Conservation (phyloP, 2,329 filamentous ascomycete species). For the Ophiostoma populinum region DNA sequence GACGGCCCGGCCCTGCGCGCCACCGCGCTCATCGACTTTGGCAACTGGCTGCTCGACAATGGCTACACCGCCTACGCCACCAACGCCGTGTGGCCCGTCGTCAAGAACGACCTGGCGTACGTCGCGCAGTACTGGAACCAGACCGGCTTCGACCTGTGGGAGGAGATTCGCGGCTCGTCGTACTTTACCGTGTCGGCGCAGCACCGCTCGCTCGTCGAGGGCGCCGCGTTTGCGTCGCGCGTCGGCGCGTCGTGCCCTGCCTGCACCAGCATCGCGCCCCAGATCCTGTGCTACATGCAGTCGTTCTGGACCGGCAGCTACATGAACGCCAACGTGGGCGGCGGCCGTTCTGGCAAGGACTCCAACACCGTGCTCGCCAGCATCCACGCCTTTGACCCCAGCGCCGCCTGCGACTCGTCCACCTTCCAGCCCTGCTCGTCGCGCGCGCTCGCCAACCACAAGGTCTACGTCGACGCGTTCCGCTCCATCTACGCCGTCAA, state of each 20-base stretch:
- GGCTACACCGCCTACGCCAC: conserved; percentile 41
- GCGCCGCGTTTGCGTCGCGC: conserved; percentile 44
- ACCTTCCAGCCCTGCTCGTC: conserved; percentile 69
- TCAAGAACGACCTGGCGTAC: conserved; percentile 60
- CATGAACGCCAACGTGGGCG: conserved; percentile 45
- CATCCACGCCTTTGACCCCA: conserved; percentile 53
- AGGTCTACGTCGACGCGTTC: conserved; percentile 59
- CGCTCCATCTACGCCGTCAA: conserved; percentile 53
- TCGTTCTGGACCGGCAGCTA: conserved; percentile 54
- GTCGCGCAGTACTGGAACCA: conserved; percentile 55
- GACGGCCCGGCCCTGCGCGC: conserved; percentile 66
- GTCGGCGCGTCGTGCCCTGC: conserved; percentile 42
- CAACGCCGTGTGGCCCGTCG: conserved; percentile 51
- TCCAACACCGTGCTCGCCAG: conserved; percentile 50
- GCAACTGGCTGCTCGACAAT: conserved; percentile 47
- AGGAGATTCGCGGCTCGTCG: conserved; percentile 58
- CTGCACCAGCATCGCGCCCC: conserved; percentile 46
- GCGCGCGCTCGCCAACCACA: conserved; percentile 56
- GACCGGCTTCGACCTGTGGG: conserved; percentile 64
- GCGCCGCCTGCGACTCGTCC: conserved; percentile 43
- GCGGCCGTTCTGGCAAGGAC: conserved; percentile 46
- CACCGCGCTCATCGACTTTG: conserved; percentile 54
- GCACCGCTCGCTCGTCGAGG: conserved; percentile 53
- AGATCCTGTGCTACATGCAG: conserved; percentile 57
- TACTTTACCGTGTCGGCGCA: conserved; percentile 62